Evolutionary conservation across 1,284 basidiomycete species (phyloP), one percentile per base, ranked within the genome.

Genomic region (Coniferiporia sulphurascens): DNA sequence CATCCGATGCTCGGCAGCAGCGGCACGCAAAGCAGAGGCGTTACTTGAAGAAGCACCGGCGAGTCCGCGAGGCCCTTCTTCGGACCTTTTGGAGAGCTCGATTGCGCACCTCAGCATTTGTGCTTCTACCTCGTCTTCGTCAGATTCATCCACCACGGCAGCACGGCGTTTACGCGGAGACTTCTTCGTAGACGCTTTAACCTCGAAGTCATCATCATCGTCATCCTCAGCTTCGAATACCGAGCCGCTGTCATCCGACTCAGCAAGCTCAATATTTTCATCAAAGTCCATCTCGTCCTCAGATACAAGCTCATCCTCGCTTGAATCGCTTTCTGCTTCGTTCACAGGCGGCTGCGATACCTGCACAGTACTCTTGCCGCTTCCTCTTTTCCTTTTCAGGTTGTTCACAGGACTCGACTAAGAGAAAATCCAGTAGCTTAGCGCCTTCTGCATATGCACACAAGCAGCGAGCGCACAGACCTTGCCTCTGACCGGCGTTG

Each of bases 91-190:
- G 6, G 88, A 90, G 62, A 77, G 68, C 59, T 76, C 71, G 41
- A 87, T 76, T 34, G 84, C 87, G 19, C 75, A 77, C 48, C 76
- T 72, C 13, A 90, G 51, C 81, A 87, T 80, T 19, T 82, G 63
- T 4, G 73, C 75, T 62, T 89, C 86, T 56, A 81, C 79, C 59
- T 72, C 68, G 21, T 69, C 70, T 43, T 71, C 68, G 56, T 66
- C 61, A 53, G 60, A 62, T 22, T 66, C 63, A 38, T 66, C 64
- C 13, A 66, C 67, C 17, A 65, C 66, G 32, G 68, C 56, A 35
- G 32, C 41, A 36, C 22, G 58, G 52, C 46, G 38, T 67, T 36
- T 67, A 64, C 53, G 65, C 57, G 34, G 60, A 63, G 49, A 55
- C 19, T 41, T 69, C 66, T 46, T 59, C 62, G 41, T 78, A 5